Base-by-base conservation (phyloP, 352 stramenopile genomes). In the Phytophthora pseudosyringae region DNA sequence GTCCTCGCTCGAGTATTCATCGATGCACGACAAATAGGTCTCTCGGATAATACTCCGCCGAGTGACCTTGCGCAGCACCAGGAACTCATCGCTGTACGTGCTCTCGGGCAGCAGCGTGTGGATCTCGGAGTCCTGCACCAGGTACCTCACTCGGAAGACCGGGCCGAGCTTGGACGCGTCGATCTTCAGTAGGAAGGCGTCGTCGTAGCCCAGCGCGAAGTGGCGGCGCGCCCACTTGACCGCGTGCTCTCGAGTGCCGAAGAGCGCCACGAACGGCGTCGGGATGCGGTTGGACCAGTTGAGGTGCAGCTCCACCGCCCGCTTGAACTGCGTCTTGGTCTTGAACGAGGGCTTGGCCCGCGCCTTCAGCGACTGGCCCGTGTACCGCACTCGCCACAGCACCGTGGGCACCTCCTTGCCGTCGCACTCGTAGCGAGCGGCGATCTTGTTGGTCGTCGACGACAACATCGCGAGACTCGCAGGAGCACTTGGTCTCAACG, bases 301-400 rank as follows among this genome's bases (percentile, higher is more conserved):
- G 13, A 68, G 43, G 29, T 68, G 60, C 31, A 44, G 21, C 35
- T 64, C 60, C 9, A 64, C 52, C 7, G 29, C 35, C 5, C 16
- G 15, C 38, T 68, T 68, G 45, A 68, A 68, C 11, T 68, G 35
- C 13, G 64, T n/a, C 21, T 68, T 63, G 29, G 44, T 64, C 21
- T 63, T 56, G 52, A 68, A 68, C 35, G 60, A 52, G 5, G 60
- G 52, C 13, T 68, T 68, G 21, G 52, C 52, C 9, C 60, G 43
- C 1, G 60, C 60, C 43, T 58, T 68, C 5, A 68, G 29, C 2
- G 60, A 68, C 31, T 68, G 60, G 1, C 60, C 60, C 9, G 60
- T 68, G 52, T 68, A 64, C 7, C 60, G 41, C 13, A 68, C 60
- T 25, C 60, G 38, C 60, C 60, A 68, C 25, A 68, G 50, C 2